Conservation (phyloP, 2,329 filamentous ascomycete genomes). For the Stagonosporopsis chrysanthemi region DNA sequence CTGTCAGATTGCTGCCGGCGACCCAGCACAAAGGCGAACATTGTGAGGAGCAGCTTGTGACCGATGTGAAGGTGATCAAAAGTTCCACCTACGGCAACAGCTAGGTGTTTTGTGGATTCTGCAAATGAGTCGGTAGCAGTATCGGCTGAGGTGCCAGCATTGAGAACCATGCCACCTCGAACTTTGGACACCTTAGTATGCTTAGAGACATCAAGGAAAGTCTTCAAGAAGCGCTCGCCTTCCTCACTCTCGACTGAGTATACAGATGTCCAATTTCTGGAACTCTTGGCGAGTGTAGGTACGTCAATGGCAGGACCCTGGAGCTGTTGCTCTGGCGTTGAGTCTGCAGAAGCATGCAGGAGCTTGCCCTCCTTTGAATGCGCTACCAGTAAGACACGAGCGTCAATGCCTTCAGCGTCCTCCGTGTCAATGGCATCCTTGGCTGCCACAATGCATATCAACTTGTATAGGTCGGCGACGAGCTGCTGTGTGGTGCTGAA, state of each 20-base stretch:
- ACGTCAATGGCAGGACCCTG: constrained; percentile 61
- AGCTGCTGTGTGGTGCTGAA: constrained; percentile 77
- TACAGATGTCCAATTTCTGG: constrained; percentile 68
- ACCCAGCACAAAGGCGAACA: constrained; percentile 75
- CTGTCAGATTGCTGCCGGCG: constrained; percentile 27
- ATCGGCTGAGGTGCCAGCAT: not conserved
- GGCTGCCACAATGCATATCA: constrained; percentile 76
- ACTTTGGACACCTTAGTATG: constrained; percentile 44
- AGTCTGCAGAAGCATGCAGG: constrained; percentile 28
- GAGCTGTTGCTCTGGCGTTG: constrained; percentile 39
- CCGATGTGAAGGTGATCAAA: constrained; percentile 96
- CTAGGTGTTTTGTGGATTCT: constrained; percentile 56
- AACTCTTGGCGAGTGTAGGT: constrained; percentile 55
- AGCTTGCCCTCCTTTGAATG: constrained; percentile 54
- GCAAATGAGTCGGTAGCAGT: constrained; percentile 22
- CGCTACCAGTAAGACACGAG: constrained; percentile 76
- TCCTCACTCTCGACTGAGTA: constrained; percentile 72
- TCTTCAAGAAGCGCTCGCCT: constrained; percentile 65
- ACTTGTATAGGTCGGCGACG: constrained; percentile 77
- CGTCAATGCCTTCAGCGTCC: constrained; percentile 76
- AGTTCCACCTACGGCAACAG: constrained; percentile 86
- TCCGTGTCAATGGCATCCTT: constrained; percentile 68
- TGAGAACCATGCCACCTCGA: constrained; percentile 44
- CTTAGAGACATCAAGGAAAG: constrained; percentile 49
- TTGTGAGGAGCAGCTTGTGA: constrained; percentile 95